Base-by-base conservation (phyloP, 129 eudicot genomes). In the Solidago caesia region DNA sequence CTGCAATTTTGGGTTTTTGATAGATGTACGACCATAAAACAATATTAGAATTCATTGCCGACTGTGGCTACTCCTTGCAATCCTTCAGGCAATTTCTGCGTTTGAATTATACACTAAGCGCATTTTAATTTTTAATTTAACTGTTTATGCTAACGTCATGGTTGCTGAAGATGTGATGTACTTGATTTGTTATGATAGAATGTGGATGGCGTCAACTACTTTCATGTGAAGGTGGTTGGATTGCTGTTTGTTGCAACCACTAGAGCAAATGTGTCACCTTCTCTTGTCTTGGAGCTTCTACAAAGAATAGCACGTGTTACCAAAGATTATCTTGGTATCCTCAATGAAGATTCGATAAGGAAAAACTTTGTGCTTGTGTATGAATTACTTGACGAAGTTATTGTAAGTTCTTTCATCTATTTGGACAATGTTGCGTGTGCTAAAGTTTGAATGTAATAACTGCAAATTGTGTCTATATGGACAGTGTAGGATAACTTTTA, bases 131-230 rank as follows among this genome's bases (percentile, higher is more conserved):
- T 60, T 67, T 10, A 48, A n/a, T 74, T 39, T 44, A 46, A 49
- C 29, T 73, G 45, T 77, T 77, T 52, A n/a, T 64, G 57, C 60
- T 7, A 52, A 26, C 71, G 27, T 58, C 7, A 0, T 56, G 16
- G 67, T 42, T 70, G 12, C 56, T 83, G 75, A 64, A 73, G 26
- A 72, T 81, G 64, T 63, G 16, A 43, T 55, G 53, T 71, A 25
- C 66, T 44, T 63, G 39, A 49, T 75, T 49, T 60, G 68, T 72
- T 43, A 79, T 55, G 42, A 58, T 59, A 93, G 98, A 93, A 93
- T 52, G 89, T 93, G 45, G 98, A 90, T 76, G 98, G 98, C n/a
- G 97, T 93, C 57, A 93, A 93, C 84, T 93, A 93, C 85, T 90
- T 93, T 74, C 98, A 93, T 80, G 96, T 90, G 73, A 93, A 93